Conservation (phyloP, 2,329 filamentous ascomycete genomes). For the Phyllosticta citribraziliensis region DNA sequence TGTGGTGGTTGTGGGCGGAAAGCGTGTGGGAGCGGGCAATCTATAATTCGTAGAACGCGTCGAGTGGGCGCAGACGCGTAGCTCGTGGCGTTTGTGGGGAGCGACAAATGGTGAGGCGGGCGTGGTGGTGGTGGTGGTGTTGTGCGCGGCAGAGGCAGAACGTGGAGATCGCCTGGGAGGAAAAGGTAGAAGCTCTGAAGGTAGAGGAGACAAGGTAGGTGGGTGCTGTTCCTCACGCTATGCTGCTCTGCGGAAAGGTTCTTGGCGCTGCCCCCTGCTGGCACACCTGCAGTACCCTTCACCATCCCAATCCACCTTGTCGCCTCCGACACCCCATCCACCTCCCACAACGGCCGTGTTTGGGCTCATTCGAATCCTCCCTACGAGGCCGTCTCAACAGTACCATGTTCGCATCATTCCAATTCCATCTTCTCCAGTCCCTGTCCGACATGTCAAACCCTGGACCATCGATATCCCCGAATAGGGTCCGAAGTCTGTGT, state of each 20-base stretch:
- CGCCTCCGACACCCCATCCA: background rate
- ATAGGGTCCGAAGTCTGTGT: background rate
- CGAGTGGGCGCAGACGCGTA: slow-evolving; percentile 4
- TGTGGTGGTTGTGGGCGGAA: slow-evolving; percentile 2
- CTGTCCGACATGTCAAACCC: background rate
- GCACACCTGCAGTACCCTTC: too few species aligned
- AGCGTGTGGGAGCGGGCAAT: slow-evolving; percentile 2
- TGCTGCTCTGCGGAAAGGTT: background rate
- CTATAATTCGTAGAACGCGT: slow-evolving; percentile 10
- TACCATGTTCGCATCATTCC: background rate
- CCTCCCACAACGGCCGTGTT: slow-evolving; percentile 3
- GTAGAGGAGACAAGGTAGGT: background rate
- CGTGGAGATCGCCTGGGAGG: slow-evolving; percentile 14
- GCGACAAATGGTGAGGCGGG: slow-evolving; percentile 8
- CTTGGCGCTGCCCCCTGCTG: too few species aligned
- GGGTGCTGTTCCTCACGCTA: background rate
- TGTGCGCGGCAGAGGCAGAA: slow-evolving; percentile 8
- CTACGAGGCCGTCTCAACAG: background rate
- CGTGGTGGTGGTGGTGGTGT: slow-evolving; percentile 20
- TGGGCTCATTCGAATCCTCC: slow-evolving; percentile 7
- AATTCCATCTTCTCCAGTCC: background rate
- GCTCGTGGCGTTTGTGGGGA: background rate
- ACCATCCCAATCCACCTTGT: background rate
- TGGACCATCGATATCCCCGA: background rate
- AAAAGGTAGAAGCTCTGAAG: slow-evolving; percentile 10